Conservation (phyloP, 176 grass and related monocot species). For the Carex cristatella region DNA sequence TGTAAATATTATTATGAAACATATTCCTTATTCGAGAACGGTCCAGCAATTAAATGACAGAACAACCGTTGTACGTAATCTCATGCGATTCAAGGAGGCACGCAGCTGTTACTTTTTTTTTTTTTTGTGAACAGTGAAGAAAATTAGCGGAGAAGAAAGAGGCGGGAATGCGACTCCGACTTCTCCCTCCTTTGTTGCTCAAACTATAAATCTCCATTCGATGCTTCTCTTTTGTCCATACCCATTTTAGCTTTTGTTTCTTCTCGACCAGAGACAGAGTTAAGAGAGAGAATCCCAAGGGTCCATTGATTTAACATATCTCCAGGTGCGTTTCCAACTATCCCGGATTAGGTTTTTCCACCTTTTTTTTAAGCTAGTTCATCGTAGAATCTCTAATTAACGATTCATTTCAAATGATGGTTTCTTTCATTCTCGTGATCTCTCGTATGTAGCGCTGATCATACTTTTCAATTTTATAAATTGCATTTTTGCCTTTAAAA, state of each 20-base stretch:
- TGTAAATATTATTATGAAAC: not conserved
- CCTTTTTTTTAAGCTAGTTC: not conserved
- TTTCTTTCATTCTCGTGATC: not conserved
- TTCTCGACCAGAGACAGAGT: not conserved
- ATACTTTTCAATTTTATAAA: not conserved
- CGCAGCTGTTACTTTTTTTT: slow-evolving; percentile 5
- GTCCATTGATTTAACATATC: slow-evolving; percentile 10
- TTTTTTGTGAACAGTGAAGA: slow-evolving; percentile 27
- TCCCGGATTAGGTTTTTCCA: not conserved
- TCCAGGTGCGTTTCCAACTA: slow-evolving; percentile 10
- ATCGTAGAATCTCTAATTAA: not conserved
- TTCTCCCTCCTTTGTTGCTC: not conserved
- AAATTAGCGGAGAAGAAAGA: slow-evolving; percentile 8
- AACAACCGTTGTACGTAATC: not conserved
- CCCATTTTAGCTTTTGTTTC: slow-evolving; percentile 6
- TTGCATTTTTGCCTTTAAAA: not conserved
- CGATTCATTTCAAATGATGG: not conserved
- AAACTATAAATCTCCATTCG: slow-evolving; percentile 9
- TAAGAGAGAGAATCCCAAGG: not conserved
- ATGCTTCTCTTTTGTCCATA: slow-evolving; percentile 10
- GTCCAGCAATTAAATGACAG: not conserved
- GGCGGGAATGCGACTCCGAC: slow-evolving; percentile 10
- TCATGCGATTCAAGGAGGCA: not conserved
- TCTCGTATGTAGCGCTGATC: not conserved
- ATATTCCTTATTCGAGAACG: not conserved